phyloP scores from a whole-genome alignment of 2,329 filamentous ascomycete genomes.

The Fusarium udum region DNA sequence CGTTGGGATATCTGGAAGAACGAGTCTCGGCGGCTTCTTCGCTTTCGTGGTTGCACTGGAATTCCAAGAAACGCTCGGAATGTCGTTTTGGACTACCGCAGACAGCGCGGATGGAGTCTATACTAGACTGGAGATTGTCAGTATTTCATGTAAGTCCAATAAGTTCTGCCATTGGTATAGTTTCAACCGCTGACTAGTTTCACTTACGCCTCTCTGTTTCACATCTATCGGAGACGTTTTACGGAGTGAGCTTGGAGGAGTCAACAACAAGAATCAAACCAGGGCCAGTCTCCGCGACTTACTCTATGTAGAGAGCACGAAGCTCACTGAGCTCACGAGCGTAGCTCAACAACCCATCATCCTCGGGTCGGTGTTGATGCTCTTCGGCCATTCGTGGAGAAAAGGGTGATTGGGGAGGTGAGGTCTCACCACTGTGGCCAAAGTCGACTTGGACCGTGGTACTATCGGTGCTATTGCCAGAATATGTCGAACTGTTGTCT shows the following conservation, averaged over 20 bases:
- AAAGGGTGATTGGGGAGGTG: too few species aligned
- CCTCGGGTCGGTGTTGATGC: neutral
- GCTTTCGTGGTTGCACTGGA: accelerated
- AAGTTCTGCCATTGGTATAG: neutral
- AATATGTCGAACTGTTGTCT: neutral
- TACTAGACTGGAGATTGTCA: neutral
- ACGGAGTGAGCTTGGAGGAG: neutral
- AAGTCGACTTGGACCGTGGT: neutral
- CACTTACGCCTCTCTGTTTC: neutral
- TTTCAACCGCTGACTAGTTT: neutral
- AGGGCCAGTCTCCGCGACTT: neutral
- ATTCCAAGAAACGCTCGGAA: neutral
- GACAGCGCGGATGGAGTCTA: neutral
- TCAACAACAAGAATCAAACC: neutral
- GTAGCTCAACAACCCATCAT: neutral
- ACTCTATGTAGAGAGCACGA: neutral
- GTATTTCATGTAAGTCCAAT: neutral
- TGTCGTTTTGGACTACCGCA: neutral
- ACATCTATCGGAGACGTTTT: neutral
- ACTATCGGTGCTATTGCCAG: neutral
- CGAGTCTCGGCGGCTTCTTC: neutral
- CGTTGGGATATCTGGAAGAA: accelerated
- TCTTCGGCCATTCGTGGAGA: neutral
- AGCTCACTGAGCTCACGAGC: neutral
- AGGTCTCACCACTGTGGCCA: neutral